These are phyloP conservation scores for Arabidopsis arenosa DNA, from an alignment of 345 rosid genomes.

Conservation along the genomic window DNA sequence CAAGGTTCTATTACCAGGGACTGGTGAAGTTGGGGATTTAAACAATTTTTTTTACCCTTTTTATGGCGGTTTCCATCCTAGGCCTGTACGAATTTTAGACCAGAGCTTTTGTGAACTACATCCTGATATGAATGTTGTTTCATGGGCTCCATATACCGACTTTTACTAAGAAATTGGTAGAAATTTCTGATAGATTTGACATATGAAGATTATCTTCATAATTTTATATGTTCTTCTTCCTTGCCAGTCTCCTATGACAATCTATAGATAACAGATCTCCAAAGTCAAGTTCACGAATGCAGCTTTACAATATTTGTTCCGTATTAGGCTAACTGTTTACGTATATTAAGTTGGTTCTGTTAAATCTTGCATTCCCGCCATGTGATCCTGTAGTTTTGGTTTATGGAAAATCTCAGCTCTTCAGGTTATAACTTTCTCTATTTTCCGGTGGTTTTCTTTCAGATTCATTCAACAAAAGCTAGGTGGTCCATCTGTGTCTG, in stretches of 20 bases:
- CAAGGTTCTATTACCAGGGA: too few relatives aligned
- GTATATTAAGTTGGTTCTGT: background rate
- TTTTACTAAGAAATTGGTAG: background rate
- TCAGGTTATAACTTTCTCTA: background rate
- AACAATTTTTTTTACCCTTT: background rate
- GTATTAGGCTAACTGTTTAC: background rate
- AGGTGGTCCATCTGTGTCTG: conserved; percentile 76
- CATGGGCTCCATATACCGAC: background rate
- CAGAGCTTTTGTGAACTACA: background rate
- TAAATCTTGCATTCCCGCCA: background rate
- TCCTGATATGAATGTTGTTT: background rate
- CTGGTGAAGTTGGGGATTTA: background rate
- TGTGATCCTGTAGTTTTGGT: background rate
- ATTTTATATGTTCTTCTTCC: background rate
- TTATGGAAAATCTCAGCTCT: background rate
- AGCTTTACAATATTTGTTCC: background rate
- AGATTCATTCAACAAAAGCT: conserved; percentile 88
- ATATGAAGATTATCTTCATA: background rate
- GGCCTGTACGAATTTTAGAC: background rate
- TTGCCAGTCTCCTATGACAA: background rate
- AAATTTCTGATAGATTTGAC: background rate
- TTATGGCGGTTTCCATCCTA: background rate
- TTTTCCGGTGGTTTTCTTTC: conserved; percentile 25
- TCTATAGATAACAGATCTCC: background rate
- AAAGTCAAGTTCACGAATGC: background rate